Conservation (phyloP, 345 rosid genomes). For the Schrenkiella parvula region DNA sequence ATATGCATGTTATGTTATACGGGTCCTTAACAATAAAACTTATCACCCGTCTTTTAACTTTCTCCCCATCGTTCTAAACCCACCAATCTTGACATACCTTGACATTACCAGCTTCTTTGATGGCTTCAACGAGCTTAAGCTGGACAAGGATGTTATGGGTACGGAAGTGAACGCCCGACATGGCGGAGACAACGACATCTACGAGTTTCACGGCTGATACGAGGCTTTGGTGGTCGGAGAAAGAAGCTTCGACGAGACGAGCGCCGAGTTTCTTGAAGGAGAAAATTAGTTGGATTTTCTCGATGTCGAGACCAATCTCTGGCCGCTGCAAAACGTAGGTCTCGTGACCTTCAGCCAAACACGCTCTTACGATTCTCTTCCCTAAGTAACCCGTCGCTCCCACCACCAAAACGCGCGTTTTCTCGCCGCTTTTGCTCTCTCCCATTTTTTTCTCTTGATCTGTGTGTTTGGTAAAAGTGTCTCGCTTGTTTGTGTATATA, state of each 20-base stretch:
- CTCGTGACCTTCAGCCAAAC: slow-evolving; percentile 60
- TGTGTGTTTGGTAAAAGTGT: not conserved
- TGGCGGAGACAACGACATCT: slow-evolving; percentile 70
- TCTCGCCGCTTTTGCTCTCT: not conserved
- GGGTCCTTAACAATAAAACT: not conserved
- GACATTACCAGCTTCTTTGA: slow-evolving; percentile 80
- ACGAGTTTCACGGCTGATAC: slow-evolving; percentile 54
- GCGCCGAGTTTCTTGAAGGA: slow-evolving; percentile 61
- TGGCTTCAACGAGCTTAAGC: slow-evolving; percentile 79
- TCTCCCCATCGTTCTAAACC: not conserved
- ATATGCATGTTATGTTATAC: not conserved
- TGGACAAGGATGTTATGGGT: slow-evolving; percentile 73
- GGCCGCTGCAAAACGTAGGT: slow-evolving; percentile 57
- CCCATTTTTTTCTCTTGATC: slow-evolving; percentile 5
- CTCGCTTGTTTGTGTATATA: not conserved
- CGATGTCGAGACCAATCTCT: slow-evolving; percentile 67
- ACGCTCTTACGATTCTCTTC: slow-evolving; percentile 69
- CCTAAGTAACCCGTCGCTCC: slow-evolving; percentile 86
- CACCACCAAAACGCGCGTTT: slow-evolving; percentile 53
- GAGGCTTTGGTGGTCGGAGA: slow-evolving; percentile 45
- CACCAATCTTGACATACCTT: slow-evolving; percentile 39
- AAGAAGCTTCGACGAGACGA: slow-evolving; percentile 52
- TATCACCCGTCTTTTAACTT: not conserved
- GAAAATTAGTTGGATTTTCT: slow-evolving; percentile 62
- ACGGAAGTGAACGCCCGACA: slow-evolving; percentile 80